phyloP scores from a whole-genome alignment of 2,329 filamentous ascomycete genomes.

The Aspergillus bombycis region DNA sequence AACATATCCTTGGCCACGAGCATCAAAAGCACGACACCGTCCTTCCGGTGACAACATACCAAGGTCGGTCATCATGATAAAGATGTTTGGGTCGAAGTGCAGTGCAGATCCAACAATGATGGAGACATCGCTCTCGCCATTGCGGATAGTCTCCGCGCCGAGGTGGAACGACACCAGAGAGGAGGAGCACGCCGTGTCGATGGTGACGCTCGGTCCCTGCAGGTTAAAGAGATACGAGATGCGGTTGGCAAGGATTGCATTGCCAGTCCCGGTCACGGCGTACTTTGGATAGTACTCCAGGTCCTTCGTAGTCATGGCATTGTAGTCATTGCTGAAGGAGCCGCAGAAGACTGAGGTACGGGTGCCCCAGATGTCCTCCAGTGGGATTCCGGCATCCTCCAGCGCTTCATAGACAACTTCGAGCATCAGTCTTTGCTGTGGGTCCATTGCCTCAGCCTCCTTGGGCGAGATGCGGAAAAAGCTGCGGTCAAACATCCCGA shows the following conservation, averaged over 20 bases:
- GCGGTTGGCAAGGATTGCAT: conserved; percentile 30
- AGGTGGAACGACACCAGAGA: conserved; percentile 29
- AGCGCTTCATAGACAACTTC: conserved; percentile 28
- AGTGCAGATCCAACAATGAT: conserved; percentile 38
- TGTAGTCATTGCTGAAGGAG: conserved; percentile 28
- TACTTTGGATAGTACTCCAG: conserved; percentile 18
- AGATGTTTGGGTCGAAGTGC: conserved; percentile 31
- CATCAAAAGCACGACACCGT: conserved; percentile 37
- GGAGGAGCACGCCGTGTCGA: background rate
- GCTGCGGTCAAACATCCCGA: conserved; percentile 28
- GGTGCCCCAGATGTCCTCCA: conserved; percentile 10
- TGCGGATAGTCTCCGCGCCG: conserved; percentile 20
- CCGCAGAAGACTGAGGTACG: conserved; percentile 15
- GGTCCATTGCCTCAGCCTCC: conserved; percentile 26
- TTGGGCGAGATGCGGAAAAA: conserved; percentile 33
- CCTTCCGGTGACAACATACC: conserved; percentile 38
- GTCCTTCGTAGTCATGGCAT: conserved; percentile 18
- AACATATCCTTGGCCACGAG: conserved; percentile 38
- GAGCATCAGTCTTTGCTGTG: conserved; percentile 24
- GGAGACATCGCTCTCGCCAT: conserved; percentile 22
- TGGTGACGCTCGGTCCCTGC: background rate
- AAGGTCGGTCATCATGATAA: conserved; percentile 29
- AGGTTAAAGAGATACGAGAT: background rate
- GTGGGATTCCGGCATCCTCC: conserved; percentile 21
- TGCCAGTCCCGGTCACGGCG: conserved; percentile 23